Percentiles rank a stretch among this genome's conserved stretches.
These are phyloP conservation scores for Zygoascus meyerae DNA, from an alignment of 1,139 yeast species.

Conservation along the genomic window DNA sequence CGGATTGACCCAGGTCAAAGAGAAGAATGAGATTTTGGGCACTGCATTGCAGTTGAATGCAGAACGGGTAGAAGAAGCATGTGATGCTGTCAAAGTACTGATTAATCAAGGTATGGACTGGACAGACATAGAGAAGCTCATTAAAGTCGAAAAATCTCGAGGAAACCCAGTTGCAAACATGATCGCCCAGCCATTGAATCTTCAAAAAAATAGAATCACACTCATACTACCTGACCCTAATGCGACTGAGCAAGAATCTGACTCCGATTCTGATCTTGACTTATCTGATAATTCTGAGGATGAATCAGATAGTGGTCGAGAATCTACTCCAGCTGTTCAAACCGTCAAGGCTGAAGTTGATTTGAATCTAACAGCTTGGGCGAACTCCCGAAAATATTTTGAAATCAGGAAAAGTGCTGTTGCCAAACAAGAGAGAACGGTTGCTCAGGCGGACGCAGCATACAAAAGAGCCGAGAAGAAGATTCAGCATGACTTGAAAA, in stretches of 20 bases:
- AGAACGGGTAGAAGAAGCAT: constrained; percentile 66
- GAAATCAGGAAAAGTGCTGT: constrained; percentile 72
- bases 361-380: constrained; percentile 68
- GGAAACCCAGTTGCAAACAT: constrained; percentile 58
- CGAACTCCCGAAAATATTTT: constrained; percentile 85
- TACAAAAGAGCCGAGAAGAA: constrained; percentile 79
- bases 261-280: constrained; percentile 32
- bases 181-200: constrained; percentile 64
- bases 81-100: constrained; percentile 56
- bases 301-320: constrained; percentile 32
- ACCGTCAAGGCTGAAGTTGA: constrained; percentile 59
- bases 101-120: constrained; percentile 90
- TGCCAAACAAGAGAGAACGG: constrained; percentile 75
- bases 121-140: constrained; percentile 76
- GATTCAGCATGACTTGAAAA: constrained; percentile 65
- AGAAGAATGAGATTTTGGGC: constrained; percentile 61
- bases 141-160: constrained; percentile 61
- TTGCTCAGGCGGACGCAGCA: constrained; percentile 71
- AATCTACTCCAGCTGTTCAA: constrained; percentile 15
- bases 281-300: constrained; percentile 30
- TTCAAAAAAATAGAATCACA: constrained; percentile 63
- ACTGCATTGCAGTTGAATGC: constrained; percentile 67
- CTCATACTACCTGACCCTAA: constrained; percentile 51
- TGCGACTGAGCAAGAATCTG: constrained; percentile 33
- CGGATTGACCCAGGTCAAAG: constrained; percentile 60